Evolutionary conservation across 306 rosid genomes (phyloP).

Genomic region (Alnus rubra): DNA sequence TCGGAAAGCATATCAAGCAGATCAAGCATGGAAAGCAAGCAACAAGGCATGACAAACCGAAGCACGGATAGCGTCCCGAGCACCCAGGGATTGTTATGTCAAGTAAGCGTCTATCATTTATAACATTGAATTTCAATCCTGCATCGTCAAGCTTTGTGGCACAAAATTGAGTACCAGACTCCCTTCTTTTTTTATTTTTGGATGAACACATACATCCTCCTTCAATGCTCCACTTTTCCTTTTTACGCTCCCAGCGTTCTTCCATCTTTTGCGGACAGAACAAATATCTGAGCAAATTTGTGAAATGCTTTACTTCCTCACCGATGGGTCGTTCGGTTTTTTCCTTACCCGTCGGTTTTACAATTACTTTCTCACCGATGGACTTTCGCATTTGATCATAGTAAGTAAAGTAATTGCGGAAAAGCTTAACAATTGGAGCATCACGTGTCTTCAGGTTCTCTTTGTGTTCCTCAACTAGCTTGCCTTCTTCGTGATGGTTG

Average conservation of each 20-base stretch:
- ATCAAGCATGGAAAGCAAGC: constrained; percentile 5
- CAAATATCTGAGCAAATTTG: not conserved
- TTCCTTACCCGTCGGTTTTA: no score
- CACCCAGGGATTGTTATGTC: not conserved
- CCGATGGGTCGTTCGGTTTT: no score
- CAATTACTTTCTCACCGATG: no score
- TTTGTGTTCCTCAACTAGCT: rapidly evolving
- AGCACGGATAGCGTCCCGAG: not conserved
- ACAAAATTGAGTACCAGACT: no score
- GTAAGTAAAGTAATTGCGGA: not conserved
- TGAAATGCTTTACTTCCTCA: not conserved
- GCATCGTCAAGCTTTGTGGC: constrained; percentile 17
- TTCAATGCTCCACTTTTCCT: no score
- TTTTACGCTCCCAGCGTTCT: no score
- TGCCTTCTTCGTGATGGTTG: not conserved
- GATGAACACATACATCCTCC: no score
- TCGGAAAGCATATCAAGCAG: not conserved
- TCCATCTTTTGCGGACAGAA: no score
- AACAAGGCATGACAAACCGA: not conserved
- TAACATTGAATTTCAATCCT: constrained; percentile 4
- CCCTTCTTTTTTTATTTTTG: no score
- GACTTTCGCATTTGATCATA: no score
- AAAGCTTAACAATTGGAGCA: no score
- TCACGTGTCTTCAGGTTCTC: no score
- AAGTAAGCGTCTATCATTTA: not conserved